Evolutionary conservation across 371 early-diverging fungal genomes (phyloP), one percentile per base, ranked within the genome.

Genomic region (Blyttiomyces sp.): DNA sequence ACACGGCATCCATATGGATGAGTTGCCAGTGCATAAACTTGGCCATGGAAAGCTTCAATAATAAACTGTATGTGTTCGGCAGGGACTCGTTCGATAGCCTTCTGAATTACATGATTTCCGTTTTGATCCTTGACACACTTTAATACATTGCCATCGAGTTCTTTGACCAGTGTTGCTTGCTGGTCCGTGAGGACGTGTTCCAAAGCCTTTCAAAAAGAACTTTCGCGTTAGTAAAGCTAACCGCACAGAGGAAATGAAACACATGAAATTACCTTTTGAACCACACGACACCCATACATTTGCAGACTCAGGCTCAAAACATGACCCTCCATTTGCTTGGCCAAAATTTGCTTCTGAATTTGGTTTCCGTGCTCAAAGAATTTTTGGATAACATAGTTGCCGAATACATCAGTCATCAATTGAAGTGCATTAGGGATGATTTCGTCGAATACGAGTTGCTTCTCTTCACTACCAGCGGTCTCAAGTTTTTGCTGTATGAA

Each of bases 101-200:
- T 99, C 76, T 99, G 99, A 59, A 99, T 93, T 17, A 99, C 99
- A 66, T 99, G 99, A 75, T 99, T 99, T 45, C 99, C 99, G 73
- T 99, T 99, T 75, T 99, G 99, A 77, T 99, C 99, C 75, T 96
- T 97, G 61, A 99, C 96, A 54, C 99, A 94, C 69, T 93, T 94
- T 33, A 98, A 79, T 0, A 99, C 92, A 71, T 94, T 85, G 1
- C 93, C 96, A 59, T 95, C 92, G 39, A 99, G 76, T 71, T 98
- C 98, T 45, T 84, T 82, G 24, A 98, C 88, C 33, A 99, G 80
- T 11, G 80, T 74, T 7, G 92, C 91, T 75, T 98, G 96, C 70
- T 93, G 90, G 58, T 93, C 94, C 0, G 82, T 74, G 50, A 84
- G 74, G 24, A 95, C 89, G 69, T 92, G 90, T 71, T 99, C 99